Conservation (phyloP, 23 red algal genomes). For the Gracilaria gracilis region DNA sequence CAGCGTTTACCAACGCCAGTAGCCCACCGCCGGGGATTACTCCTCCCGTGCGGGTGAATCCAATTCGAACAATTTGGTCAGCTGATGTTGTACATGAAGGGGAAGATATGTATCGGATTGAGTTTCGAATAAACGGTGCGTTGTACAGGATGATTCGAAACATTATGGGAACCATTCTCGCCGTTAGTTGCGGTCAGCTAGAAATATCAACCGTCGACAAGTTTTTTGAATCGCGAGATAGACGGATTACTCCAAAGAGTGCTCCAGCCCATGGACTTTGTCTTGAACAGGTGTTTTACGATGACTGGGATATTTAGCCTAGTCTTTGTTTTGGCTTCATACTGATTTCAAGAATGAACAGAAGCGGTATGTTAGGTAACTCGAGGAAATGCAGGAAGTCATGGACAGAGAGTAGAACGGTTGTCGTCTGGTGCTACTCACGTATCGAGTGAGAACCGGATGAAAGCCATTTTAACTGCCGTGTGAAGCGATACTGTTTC, state of each 20-base stretch:
- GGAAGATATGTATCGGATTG: conserved; percentile 70
- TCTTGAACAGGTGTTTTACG: conserved; percentile 74
- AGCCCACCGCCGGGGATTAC: conserved; percentile 51
- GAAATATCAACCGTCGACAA: conserved; percentile 49
- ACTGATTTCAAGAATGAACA: too few relatives aligned
- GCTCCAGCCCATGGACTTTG: conserved; percentile 72
- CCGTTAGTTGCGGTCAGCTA: conserved; percentile 60
- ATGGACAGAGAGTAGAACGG: too few relatives aligned
- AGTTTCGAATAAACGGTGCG: conserved; percentile 90
- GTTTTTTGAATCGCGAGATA: conserved; percentile 49
- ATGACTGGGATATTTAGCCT: conserved; percentile 33
- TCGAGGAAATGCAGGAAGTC: too few relatives aligned
- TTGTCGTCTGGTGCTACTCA: too few relatives aligned
- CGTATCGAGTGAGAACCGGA: too few relatives aligned
- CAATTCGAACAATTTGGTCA: conserved; percentile 73
- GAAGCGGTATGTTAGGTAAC: too few relatives aligned
- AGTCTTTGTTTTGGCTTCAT: background rate
- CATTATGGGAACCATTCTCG: conserved; percentile 80
- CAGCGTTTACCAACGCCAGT: conserved; percentile 82
- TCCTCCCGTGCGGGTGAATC: conserved; percentile 50
- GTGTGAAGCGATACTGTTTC: too few relatives aligned
- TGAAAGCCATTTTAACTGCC: too few relatives aligned
- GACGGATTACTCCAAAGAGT: conserved; percentile 47
- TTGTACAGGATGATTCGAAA: conserved; percentile 97
- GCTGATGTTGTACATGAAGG: conserved; percentile 71